These are phyloP conservation scores for Backusella tarrabulga DNA, from an alignment of 192 early-diverging fungal genomes.

Conservation along the genomic window DNA sequence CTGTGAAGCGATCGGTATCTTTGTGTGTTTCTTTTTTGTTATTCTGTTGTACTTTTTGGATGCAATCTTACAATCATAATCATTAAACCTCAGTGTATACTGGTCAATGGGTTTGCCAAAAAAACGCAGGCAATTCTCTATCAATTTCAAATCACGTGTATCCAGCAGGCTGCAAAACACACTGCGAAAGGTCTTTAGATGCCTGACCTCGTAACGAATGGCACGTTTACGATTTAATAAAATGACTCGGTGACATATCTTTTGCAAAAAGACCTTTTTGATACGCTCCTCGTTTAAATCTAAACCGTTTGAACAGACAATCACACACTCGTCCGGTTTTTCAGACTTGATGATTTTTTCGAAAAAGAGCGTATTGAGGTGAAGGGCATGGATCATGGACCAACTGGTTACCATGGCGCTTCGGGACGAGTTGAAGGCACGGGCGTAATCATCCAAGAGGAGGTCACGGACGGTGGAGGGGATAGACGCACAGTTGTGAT, in stretches of 20 bases:
- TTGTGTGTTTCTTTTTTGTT: neutral
- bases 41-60: neutral
- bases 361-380: neutral
- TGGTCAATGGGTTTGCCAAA: neutral
- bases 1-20: neutral
- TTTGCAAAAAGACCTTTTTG: neutral
- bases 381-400: slow-evolving; percentile 15
- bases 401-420: neutral
- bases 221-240: neutral
- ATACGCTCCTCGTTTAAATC: neutral
- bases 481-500: neutral
- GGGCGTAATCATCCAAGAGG: neutral
- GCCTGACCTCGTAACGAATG: neutral
- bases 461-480: neutral
- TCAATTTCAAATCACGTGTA: neutral
- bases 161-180: neutral
- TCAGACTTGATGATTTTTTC: neutral
- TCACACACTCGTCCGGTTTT: neutral
- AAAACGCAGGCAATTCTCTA: slow-evolving; percentile 5
- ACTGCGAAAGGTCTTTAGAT: neutral
- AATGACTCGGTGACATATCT: neutral
- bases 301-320: neutral
- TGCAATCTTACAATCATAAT: slow-evolving; percentile 3
- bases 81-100: neutral
- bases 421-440: neutral